A percentile compares a stretch with the other conserved stretches of the same genome.
Evolutionary conservation across 2,329 filamentous ascomycete species (phyloP).

Genomic region (Pseudocercospora pini-densiflorae): DNA sequence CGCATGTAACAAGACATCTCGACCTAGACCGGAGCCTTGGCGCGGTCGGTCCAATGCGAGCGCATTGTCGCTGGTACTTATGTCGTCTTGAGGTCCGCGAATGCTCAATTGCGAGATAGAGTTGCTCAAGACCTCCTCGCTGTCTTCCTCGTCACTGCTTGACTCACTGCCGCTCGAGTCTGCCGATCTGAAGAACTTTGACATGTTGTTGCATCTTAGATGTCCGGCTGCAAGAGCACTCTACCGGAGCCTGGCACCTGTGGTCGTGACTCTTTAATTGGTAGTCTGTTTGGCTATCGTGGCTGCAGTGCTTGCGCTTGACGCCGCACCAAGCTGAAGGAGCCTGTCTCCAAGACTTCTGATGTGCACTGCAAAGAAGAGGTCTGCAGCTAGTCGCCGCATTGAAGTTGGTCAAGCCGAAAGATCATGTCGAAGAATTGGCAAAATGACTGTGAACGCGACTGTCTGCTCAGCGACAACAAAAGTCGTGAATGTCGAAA

Average conservation of each 20-base stretch:
- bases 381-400: neutral
- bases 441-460: neutral
- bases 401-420: neutral
- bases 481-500: neutral
- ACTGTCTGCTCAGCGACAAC: neutral
- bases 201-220: conserved; percentile 12
- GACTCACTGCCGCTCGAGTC: conserved; percentile 24
- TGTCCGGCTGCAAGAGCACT: neutral
- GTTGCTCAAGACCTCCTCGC: conserved; percentile 18
- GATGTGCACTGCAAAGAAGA: neutral
- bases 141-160: conserved; percentile 16
- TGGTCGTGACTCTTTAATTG: neutral
- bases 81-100: conserved; percentile 1
- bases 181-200: conserved; percentile 23
- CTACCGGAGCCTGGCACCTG: neutral
- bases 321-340: neutral
- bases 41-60: conserved; percentile 17
- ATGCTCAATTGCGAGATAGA: conserved; percentile 16
- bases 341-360: neutral
- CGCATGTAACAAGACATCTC: conserved; percentile 49
- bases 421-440: neutral
- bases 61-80: conserved; percentile 9
- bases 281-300: neutral
- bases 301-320: neutral
- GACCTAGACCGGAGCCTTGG: conserved; percentile 11